Percentiles rank a stretch among this genome's conserved stretches.
Evolutionary conservation across 129 eudicot genomes (phyloP).

Genomic region (Pseudognaphalium luteoalbum): DNA sequence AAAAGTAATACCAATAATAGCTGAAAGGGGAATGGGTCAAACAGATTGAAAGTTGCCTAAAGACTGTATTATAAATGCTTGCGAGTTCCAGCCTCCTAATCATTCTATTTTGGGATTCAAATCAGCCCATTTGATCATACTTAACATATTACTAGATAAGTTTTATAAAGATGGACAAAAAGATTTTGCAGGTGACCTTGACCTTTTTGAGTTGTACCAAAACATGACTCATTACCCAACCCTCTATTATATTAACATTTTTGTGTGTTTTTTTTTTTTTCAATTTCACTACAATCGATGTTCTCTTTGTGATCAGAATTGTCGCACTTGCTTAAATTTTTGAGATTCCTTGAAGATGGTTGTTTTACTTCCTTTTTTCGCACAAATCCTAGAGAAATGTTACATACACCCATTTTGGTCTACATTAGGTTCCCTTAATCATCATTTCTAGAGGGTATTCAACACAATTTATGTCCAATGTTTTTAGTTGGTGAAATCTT

Average conservation of each 20-base stretch:
- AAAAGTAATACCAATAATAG: not conserved
- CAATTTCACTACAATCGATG: no score
- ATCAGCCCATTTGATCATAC: no score
- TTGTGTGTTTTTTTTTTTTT: no score
- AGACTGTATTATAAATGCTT: not conserved
- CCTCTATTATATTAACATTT: no score
- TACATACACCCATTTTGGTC: not conserved
- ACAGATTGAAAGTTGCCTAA: not conserved
- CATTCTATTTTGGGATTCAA: not conserved
- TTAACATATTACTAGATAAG: no score
- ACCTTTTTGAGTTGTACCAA: no score
- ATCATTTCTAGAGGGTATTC: not conserved
- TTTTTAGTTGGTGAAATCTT: not conserved
- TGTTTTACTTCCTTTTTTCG: not conserved
- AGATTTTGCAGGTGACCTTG: no score
- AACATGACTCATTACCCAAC: no score
- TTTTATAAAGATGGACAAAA: not conserved
- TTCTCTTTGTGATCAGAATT: not conserved
- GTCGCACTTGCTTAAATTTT: not conserved
- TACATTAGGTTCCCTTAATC: not conserved
- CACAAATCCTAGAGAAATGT: not conserved
- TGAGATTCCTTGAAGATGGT: not conserved
- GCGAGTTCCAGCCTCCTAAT: no score
- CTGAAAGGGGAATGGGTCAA: not conserved
- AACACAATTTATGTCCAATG: not conserved